A percentile compares a stretch with the other conserved stretches of the same genome.
These are phyloP conservation scores for Spiromastix sp. DNA, from an alignment of 2,329 filamentous ascomycete genomes.

Conservation along the genomic window DNA sequence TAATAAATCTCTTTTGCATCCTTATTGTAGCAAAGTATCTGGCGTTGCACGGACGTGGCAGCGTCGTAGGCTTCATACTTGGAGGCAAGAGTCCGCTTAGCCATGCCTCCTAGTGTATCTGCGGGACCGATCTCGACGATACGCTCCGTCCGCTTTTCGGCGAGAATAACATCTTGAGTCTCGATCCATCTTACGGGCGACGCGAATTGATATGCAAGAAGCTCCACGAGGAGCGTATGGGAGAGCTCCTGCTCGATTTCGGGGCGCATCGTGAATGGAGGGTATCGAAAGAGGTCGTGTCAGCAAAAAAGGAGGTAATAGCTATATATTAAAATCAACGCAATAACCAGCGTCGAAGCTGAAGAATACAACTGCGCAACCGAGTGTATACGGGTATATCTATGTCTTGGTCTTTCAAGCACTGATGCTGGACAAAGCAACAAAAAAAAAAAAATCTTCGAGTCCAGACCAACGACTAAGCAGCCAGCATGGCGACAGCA, in stretches of 20 bases:
- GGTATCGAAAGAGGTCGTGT: conserved; percentile 11
- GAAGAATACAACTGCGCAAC: no score
- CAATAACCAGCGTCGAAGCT: no score
- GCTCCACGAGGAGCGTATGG: conserved; percentile 95
- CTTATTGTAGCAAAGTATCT: conserved; percentile 99
- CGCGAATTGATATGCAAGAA: conserved; percentile 97
- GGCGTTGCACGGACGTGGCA: conserved; percentile 87
- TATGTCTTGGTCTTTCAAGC: no score
- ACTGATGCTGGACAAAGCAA: no score
- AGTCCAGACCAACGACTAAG: no score
- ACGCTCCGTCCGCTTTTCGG: conserved; percentile 88
- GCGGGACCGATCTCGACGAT: conserved; percentile 96
- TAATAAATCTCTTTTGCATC: conserved; percentile 99
- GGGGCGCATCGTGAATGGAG: conserved; percentile 65
- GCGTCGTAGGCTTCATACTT: conserved; percentile 99
- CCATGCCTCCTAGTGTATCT: conserved; percentile 95
- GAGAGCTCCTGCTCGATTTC: conserved; percentile 99
- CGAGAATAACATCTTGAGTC: conserved; percentile 98
- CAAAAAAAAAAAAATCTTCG: no score
- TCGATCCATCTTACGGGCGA: conserved; percentile 99
- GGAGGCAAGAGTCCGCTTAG: conserved; percentile 84
- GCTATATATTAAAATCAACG: no score
- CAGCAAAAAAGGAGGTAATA: conserved; percentile 3
- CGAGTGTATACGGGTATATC: no score
- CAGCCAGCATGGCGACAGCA: no score